A percentile compares a stretch with the other conserved stretches of the same genome.
These are phyloP conservation scores for Wickerhamiella dianesei DNA, from an alignment of 805 yeast species.

Conservation along the genomic window DNA sequence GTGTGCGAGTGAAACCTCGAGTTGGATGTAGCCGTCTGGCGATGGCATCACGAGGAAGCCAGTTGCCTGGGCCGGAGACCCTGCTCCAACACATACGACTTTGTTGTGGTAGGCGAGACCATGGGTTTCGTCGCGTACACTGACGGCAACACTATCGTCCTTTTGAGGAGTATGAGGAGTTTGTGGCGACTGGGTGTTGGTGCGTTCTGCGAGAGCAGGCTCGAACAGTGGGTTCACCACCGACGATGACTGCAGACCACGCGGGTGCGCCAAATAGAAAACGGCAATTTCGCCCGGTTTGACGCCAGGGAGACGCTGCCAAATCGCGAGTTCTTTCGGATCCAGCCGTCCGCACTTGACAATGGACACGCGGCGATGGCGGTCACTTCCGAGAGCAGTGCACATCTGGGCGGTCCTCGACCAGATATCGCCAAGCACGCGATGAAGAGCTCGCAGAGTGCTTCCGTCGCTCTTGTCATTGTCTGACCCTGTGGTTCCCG, in stretches of 20 bases:
- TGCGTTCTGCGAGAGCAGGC: not conserved
- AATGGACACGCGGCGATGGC: conserved; percentile 25
- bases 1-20: conserved; percentile 7
- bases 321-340: conserved; percentile 22
- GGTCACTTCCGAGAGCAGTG: not conserved
- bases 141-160: not conserved
- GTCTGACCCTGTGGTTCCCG: not conserved
- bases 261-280: conserved; percentile 14
- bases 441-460: conserved; percentile 5
- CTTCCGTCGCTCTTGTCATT: not conserved
- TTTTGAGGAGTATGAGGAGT: not conserved
- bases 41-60: conserved; percentile 16
- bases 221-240: not conserved
- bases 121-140: not conserved
- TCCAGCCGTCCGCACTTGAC: conserved; percentile 27
- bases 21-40: conserved; percentile 3
- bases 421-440: conserved; percentile 15
- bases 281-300: conserved; percentile 1
- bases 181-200: not conserved
- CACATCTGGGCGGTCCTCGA: conserved; percentile 8
- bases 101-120: not conserved
- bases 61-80: conserved; percentile 7
- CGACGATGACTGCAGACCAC: conserved; percentile 5
- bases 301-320: conserved; percentile 16
- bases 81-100: not conserved